These are phyloP conservation scores for Yamadazyma scolyti DNA, from an alignment of 805 yeast species.

Conservation along the genomic window DNA sequence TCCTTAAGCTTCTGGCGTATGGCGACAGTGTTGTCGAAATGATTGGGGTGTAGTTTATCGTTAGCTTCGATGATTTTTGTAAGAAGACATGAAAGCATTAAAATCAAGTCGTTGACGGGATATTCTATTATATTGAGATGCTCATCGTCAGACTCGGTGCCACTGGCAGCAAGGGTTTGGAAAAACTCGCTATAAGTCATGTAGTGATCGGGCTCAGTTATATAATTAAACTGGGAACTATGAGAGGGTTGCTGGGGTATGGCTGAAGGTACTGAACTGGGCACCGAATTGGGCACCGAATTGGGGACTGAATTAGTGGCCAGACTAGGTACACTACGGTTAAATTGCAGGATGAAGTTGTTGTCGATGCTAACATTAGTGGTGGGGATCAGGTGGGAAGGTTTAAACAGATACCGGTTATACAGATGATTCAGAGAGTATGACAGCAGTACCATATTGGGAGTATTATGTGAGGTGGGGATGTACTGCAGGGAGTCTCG, in stretches of 20 bases:
- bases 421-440: conserved; percentile 38
- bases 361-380: conserved; percentile 49
- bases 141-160: conserved; percentile 30
- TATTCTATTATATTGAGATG: conserved; percentile 76
- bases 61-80: conserved; percentile 89
- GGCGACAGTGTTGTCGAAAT: conserved; percentile 46
- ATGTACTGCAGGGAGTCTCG: conserved; percentile 24
- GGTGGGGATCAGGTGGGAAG: conserved; percentile 46
- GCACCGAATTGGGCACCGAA: conserved; percentile 5
- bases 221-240: conserved; percentile 3
- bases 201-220: conserved; percentile 36
- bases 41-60: conserved; percentile 75
- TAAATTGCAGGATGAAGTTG: conserved; percentile 8
- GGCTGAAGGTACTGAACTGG: conserved; percentile 6
- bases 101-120: conserved; percentile 74
- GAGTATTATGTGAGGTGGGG: conserved; percentile 42
- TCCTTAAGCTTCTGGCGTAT: conserved; percentile 34
- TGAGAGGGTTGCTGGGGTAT: conserved; percentile 4
- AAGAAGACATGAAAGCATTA: conserved; percentile 81
- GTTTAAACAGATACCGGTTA: conserved; percentile 18
- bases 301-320: conserved; percentile 8
- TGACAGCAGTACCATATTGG: conserved; percentile 40
- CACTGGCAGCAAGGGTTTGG: conserved; percentile 19
- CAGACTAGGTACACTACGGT: neutral
- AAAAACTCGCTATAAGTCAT: conserved; percentile 41